A percentile compares a stretch with the other conserved stretches of the same genome.
These are phyloP conservation scores for Basipetospora chlamydospora DNA, from an alignment of 2,329 filamentous ascomycete species.

Conservation along the genomic window DNA sequence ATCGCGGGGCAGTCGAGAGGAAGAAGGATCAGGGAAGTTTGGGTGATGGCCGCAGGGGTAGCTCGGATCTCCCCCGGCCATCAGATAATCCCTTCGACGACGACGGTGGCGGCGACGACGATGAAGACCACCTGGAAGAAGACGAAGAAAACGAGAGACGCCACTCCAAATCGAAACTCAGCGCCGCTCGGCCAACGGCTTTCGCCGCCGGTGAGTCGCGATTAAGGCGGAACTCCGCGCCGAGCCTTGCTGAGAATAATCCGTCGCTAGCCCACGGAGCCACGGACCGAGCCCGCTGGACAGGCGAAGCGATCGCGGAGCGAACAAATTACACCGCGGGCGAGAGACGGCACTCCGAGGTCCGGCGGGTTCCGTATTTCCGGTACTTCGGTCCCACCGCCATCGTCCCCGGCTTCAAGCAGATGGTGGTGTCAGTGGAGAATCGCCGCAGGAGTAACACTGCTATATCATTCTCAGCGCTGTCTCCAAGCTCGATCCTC, in stretches of 20 bases:
- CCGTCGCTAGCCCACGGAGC: too few relatives aligned
- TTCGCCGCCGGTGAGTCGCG: neutral
- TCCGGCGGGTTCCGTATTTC: slow-evolving; percentile 70
- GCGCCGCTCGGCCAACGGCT: neutral
- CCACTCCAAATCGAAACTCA: slow-evolving; percentile 6
- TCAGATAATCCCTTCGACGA: neutral
- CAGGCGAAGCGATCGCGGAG: neutral
- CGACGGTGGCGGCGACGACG: too few relatives aligned
- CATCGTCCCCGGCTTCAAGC: slow-evolving; percentile 83
- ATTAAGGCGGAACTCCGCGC: too few relatives aligned
- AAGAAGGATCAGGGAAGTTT: slow-evolving; percentile 12
- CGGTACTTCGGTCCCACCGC: slow-evolving; percentile 83
- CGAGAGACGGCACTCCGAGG: neutral
- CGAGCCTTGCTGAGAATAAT: too few relatives aligned
- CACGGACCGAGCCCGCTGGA: too few relatives aligned
- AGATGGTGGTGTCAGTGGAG: slow-evolving; percentile 72
- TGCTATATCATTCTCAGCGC: slow-evolving; percentile 39
- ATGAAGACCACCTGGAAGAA: too few relatives aligned
- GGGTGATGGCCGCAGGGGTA: neutral
- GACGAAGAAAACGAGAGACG: slow-evolving; percentile 2
- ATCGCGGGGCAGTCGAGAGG: slow-evolving; percentile 39
- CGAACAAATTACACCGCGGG: neutral
- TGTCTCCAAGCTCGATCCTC: slow-evolving; percentile 30
- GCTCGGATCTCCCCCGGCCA: neutral
- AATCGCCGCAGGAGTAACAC: slow-evolving; percentile 44